phyloP scores from a whole-genome alignment of 495 filamentous ascomycete species.

The Pyrenula aspistea region DNA sequence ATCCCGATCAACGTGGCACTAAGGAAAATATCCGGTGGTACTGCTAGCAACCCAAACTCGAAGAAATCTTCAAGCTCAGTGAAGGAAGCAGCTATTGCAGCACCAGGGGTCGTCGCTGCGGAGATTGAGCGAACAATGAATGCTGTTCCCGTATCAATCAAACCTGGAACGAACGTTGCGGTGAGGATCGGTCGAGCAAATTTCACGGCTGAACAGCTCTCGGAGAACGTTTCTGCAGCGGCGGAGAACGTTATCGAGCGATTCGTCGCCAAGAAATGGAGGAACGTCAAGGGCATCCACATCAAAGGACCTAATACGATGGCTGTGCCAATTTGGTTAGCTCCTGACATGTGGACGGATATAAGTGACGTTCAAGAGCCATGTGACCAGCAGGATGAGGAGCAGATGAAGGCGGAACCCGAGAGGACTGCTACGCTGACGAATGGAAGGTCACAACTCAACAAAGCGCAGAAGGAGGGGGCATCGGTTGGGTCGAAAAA shows the following conservation, averaged over 20 bases:
- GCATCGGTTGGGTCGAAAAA: constrained; percentile 15
- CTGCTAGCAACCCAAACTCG: constrained; percentile 35
- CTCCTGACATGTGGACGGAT: constrained; percentile 81
- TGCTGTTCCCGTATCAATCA: constrained; percentile 61
- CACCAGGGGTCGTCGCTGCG: constrained; percentile 44
- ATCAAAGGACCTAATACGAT: constrained; percentile 79
- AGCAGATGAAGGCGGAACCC: constrained; percentile 34
- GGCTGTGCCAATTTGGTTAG: constrained; percentile 84
- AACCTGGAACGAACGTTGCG: constrained; percentile 49
- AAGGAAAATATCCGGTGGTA: constrained; percentile 56
- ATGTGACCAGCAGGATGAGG: constrained; percentile 23
- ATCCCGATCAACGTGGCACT: constrained; percentile 66
- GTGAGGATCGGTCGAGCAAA: constrained; percentile 60
- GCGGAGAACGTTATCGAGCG: constrained; percentile 57
- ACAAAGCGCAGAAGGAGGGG: constrained; percentile 41
- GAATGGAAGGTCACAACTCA: constrained; percentile 42
- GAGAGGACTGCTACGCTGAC: constrained; percentile 58
- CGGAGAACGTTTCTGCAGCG: constrained; percentile 67
- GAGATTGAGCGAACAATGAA: constrained; percentile 62
- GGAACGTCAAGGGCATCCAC: constrained; percentile 68
- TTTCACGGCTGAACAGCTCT: constrained; percentile 61
- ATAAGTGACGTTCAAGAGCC: constrained; percentile 58
- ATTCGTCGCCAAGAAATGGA: constrained; percentile 73
- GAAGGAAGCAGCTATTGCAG: constrained; percentile 26
- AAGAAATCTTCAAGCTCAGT: constrained; percentile 21